Percentiles rank a stretch among this genome's conserved stretches.
Conservation (phyloP, 495 filamentous ascomycete species). For the Monascus purpureus region DNA sequence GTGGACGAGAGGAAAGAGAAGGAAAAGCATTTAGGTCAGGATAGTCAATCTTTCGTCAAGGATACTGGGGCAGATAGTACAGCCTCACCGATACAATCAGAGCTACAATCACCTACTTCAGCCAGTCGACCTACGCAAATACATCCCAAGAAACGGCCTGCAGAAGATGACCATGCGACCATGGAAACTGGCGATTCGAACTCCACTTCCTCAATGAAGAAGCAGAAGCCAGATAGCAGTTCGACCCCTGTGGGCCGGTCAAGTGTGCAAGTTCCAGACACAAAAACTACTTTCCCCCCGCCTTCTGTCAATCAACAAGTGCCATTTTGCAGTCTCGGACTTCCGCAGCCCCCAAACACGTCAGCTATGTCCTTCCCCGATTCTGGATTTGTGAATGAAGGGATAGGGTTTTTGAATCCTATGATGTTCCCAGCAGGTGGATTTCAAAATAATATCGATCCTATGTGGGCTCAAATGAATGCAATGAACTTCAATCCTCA, state of each 20-base stretch:
- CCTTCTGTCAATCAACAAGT: constrained; percentile 21
- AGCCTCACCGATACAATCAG: constrained; percentile 5
- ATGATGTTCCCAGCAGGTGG: constrained; percentile 32
- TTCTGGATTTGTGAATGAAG: constrained; percentile 24
- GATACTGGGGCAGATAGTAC: constrained; percentile 6
- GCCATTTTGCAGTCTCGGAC: constrained; percentile 17
- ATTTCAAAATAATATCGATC: constrained; percentile 30
- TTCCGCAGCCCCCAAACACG: constrained; percentile 20
- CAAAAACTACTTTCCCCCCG: constrained; percentile 5
- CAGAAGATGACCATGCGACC: constrained; percentile 50
- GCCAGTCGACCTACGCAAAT: constrained; percentile 22
- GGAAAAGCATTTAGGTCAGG: constrained; percentile 35
- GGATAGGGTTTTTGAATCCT: constrained; percentile 40
- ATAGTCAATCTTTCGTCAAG: constrained; percentile 19
- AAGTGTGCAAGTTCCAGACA: constrained; percentile 6
- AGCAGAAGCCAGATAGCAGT: constrained; percentile 17
- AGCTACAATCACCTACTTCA: constrained; percentile 16
- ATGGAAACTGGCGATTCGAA: constrained; percentile 8
- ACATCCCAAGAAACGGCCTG: constrained; percentile 61
- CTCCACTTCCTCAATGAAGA: constrained; percentile 15
- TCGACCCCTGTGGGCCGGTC: constrained; percentile 3
- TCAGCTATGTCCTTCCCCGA: constrained; percentile 29
- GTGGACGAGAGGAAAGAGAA: constrained; percentile 44
- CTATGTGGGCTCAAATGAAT: constrained; percentile 36
- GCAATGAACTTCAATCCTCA: constrained; percentile 27